These are phyloP conservation scores for Lepidium africanum DNA, from an alignment of 345 rosid species.

Conservation along the genomic window DNA sequence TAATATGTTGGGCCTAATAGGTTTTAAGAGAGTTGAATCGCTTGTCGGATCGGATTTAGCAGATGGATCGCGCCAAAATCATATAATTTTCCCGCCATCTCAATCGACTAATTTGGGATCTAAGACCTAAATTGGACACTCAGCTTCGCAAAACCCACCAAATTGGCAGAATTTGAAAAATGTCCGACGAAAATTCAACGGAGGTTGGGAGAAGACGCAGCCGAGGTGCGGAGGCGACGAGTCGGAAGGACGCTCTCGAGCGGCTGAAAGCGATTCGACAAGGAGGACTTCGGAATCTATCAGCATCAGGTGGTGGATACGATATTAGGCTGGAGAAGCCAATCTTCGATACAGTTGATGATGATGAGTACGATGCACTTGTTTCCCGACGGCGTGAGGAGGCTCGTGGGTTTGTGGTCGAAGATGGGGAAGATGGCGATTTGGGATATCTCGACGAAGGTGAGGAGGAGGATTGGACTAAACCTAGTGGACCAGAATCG, in stretches of 20 bases:
- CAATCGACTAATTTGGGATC: not conserved
- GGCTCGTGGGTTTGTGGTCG: constrained; percentile 65
- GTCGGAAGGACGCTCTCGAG: constrained; percentile 58
- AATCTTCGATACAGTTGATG: constrained; percentile 66
- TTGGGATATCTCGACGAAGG: constrained; percentile 84
- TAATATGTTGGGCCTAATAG: not conserved
- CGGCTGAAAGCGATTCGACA: constrained; percentile 65
- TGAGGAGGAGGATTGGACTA: constrained; percentile 90
- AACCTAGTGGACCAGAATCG: constrained; percentile 42
- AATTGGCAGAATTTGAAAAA: not conserved
- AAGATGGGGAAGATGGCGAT: constrained; percentile 68
- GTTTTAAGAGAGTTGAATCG: not conserved
- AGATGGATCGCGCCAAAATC: constrained; percentile 25
- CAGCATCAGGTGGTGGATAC: constrained; percentile 44
- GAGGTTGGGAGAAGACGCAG: constrained; percentile 37
- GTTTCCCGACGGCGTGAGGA: constrained; percentile 77
- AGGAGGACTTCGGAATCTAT: constrained; percentile 54
- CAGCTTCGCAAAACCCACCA: not conserved
- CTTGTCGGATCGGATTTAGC: not conserved
- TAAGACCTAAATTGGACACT: not conserved
- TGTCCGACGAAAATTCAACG: constrained; percentile 43
- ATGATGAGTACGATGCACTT: constrained; percentile 65
- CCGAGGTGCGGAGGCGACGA: constrained; percentile 48
- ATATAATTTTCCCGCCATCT: constrained; percentile 27
- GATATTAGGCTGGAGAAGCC: constrained; percentile 63